Evolutionary conservation across 1,139 yeast species (phyloP).

Genomic region (Taiozyma onychis): DNA sequence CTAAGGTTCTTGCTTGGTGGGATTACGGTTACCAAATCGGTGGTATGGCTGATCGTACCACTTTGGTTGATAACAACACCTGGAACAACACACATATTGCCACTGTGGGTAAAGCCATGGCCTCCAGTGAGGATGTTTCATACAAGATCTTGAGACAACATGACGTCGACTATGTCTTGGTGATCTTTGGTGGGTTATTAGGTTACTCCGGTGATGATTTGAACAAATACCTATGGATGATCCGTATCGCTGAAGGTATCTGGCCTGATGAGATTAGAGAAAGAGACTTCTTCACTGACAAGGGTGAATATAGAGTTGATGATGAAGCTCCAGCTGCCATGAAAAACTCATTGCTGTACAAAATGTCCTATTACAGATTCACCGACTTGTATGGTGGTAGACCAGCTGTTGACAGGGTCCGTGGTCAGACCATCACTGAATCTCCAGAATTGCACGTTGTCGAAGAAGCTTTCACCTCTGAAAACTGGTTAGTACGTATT

Average conservation of each 20-base stretch:
- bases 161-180: slow-evolving; percentile 91
- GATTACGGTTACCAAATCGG: slow-evolving; percentile 99
- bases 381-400: slow-evolving; percentile 61
- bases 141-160: slow-evolving; percentile 84
- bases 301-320: slow-evolving; percentile 89
- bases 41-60: slow-evolving; percentile 99
- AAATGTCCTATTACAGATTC: slow-evolving; percentile 88
- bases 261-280: slow-evolving; percentile 98
- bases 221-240: slow-evolving; percentile 98
- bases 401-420: slow-evolving; percentile 79
- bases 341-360: slow-evolving; percentile 90
- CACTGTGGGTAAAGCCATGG: slow-evolving; percentile 98
- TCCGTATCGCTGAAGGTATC: slow-evolving; percentile 95
- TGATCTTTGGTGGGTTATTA: slow-evolving; percentile 89
- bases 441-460: slow-evolving; percentile 65
- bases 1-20: slow-evolving; percentile 99
- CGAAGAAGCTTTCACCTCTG: slow-evolving; percentile 93
- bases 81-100: slow-evolving; percentile 99
- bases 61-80: slow-evolving; percentile 96
- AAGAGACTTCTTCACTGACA: slow-evolving; percentile 72
- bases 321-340: slow-evolving; percentile 74
- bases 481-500: slow-evolving; percentile 94
- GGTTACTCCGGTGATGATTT: slow-evolving; percentile 97
- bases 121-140: slow-evolving; percentile 80
- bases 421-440: slow-evolving; percentile 69